Conservation (phyloP, 805 yeast species). For the Wickerhamomyces bisporus region DNA sequence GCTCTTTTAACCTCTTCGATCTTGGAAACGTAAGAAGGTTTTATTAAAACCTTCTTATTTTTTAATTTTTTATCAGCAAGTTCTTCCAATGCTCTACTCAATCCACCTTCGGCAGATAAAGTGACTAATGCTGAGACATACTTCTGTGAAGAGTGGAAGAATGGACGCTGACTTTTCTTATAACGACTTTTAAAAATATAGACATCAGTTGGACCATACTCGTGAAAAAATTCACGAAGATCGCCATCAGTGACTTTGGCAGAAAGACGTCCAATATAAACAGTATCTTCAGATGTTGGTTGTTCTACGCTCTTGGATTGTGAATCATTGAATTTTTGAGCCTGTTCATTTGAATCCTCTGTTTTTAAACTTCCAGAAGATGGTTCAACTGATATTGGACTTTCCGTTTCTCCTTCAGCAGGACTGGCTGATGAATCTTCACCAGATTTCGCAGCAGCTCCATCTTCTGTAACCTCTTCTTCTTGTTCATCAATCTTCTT, state of each 20-base stretch:
- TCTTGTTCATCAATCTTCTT: not conserved
- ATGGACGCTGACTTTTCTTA: conserved; percentile 18
- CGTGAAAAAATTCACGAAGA: conserved; percentile 38
- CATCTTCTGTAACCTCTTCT: not conserved
- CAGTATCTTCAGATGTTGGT: conserved; percentile 37
- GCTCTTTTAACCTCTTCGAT: conserved; percentile 39
- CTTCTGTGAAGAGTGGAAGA: conserved; percentile 28
- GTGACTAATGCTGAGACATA: conserved; percentile 48
- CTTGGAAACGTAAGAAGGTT: conserved; percentile 37
- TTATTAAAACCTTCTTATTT: conserved; percentile 31
- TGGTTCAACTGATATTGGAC: conserved; percentile 1
- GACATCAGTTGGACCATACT: conserved; percentile 41
- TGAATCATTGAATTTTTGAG: too few species aligned
- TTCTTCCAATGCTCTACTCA: conserved; percentile 37
- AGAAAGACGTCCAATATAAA: conserved; percentile 39
- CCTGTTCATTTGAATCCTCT: not conserved
- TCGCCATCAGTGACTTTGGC: conserved; percentile 38
- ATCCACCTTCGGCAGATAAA: conserved; percentile 36
- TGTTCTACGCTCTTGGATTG: not conserved
- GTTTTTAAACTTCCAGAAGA: not conserved
- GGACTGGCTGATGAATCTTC: too few species aligned
- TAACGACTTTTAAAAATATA: conserved; percentile 39
- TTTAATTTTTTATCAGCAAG: conserved; percentile 33
- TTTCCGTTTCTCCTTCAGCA: not conserved
- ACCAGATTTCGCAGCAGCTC: not conserved